Evolutionary conservation across 371 early-diverging fungal species (phyloP).

Genomic region (Mortierella sp.): DNA sequence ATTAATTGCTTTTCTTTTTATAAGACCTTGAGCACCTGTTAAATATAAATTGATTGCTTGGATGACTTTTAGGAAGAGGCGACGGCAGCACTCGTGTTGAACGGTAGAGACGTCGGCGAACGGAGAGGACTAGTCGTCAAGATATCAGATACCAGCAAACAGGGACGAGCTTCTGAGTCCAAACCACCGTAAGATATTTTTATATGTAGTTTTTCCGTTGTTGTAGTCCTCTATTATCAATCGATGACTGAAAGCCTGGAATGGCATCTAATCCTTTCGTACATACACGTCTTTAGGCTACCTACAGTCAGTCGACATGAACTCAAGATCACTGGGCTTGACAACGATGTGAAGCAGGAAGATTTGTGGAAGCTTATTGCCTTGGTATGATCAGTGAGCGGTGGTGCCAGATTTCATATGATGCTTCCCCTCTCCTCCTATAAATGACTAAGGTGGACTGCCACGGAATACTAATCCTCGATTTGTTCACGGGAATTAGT

Average conservation of each 20-base stretch:
- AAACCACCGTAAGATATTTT: slow-evolving; percentile 23
- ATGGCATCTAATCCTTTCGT: background rate
- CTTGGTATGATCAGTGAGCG: slow-evolving; percentile 20
- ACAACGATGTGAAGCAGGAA: slow-evolving; percentile 30
- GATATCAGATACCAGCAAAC: slow-evolving; percentile 34
- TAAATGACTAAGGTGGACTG: no score
- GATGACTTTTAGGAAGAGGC: slow-evolving; percentile 36
- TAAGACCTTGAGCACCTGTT: background rate
- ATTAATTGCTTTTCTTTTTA: no score
- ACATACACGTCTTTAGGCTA: slow-evolving; percentile 2
- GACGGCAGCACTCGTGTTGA: slow-evolving; percentile 31
- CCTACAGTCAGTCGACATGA: slow-evolving; percentile 40
- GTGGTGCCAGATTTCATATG: no score
- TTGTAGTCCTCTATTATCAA: background rate
- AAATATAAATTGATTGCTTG: background rate
- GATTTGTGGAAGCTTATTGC: slow-evolving; percentile 33
- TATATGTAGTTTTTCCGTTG: background rate
- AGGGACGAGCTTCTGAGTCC: background rate
- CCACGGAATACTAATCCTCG: background rate
- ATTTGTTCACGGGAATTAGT: slow-evolving; percentile 8
- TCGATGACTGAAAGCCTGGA: background rate
- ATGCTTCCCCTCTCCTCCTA: background rate
- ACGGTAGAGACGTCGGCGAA: slow-evolving; percentile 41
- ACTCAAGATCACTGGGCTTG: slow-evolving; percentile 19
- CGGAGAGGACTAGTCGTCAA: slow-evolving; percentile 36